Percentiles rank a stretch among this genome's conserved stretches.
Evolutionary conservation across 495 filamentous ascomycete species (phyloP).

Genomic region (Xylaria telfairii): DNA sequence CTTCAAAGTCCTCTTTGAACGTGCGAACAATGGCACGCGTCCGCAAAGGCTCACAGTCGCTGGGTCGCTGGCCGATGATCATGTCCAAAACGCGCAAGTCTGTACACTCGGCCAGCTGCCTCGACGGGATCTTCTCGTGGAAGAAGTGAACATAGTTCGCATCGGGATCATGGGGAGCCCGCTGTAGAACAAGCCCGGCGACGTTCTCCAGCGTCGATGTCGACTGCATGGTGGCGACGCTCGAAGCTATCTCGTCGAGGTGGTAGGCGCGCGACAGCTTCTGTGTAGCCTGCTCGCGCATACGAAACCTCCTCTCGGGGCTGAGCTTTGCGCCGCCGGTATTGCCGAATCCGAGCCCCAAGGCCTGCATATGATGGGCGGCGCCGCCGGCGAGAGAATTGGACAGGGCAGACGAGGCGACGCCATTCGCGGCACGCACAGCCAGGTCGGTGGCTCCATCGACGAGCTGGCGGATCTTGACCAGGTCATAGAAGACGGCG

Average conservation of each 20-base stretch:
- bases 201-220: conserved; percentile 81
- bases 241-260: conserved; percentile 79
- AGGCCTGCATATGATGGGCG: conserved; percentile 59
- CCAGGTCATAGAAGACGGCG: conserved; percentile 79
- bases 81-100: conserved; percentile 67
- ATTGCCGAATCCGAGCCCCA: conserved; percentile 65
- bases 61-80: conserved; percentile 65
- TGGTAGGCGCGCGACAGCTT: conserved; percentile 77
- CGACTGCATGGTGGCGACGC: conserved; percentile 82
- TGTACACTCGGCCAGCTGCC: conserved; percentile 77
- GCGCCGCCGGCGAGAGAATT: conserved; percentile 55
- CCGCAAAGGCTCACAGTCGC: conserved; percentile 68
- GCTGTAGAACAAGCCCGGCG: conserved; percentile 71
- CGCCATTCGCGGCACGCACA: conserved; percentile 74
- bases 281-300: conserved; percentile 77
- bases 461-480: conserved; percentile 77
- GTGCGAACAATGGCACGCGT: conserved; percentile 75
- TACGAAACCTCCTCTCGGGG: conserved; percentile 72
- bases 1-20: conserved; percentile 75
- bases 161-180: conserved; percentile 66
- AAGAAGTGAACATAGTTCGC: conserved; percentile 88
- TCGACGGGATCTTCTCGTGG: conserved; percentile 82
- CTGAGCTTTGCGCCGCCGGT: conserved; percentile 70
- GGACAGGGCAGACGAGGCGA: conserved; percentile 66
- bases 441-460: conserved; percentile 78